These are phyloP conservation scores for Botryosphaeria dothidea DNA, from an alignment of 2,329 filamentous ascomycete genomes.

Conservation along the genomic window DNA sequence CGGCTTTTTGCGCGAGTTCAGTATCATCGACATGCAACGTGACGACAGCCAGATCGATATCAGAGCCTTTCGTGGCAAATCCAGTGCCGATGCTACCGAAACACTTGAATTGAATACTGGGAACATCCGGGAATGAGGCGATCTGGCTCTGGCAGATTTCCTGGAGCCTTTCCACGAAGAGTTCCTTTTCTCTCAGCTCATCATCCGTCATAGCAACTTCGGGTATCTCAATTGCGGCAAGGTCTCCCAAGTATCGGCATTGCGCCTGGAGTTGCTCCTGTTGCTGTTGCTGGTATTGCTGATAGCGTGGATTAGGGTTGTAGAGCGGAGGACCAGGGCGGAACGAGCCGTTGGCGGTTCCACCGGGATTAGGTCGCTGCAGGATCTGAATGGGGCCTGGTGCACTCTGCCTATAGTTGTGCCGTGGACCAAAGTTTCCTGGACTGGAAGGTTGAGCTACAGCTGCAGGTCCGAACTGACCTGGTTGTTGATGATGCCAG, in stretches of 20 bases:
- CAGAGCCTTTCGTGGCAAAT: constrained; percentile 83
- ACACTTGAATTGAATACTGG: constrained; percentile 67
- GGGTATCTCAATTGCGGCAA: constrained; percentile 52
- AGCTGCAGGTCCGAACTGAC: neutral
- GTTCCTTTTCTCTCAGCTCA: constrained; percentile 71
- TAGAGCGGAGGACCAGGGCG: constrained; percentile 4
- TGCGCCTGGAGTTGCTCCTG: constrained; percentile 33
- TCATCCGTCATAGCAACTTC: constrained; percentile 62
- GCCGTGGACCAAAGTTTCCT: neutral
- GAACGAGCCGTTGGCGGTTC: neutral
- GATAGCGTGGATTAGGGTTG: neutral
- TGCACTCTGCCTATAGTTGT: neutral
- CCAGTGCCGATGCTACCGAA: constrained; percentile 84
- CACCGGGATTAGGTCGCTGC: neutral
- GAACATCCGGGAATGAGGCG: constrained; percentile 32
- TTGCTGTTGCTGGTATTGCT: neutral
- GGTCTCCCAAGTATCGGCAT: constrained; percentile 42
- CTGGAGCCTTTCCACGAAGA: constrained; percentile 67
- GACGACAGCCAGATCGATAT: constrained; percentile 84
- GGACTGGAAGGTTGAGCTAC: neutral
- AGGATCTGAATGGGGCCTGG: neutral
- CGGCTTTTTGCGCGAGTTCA: constrained; percentile 6
- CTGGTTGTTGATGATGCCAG: neutral
- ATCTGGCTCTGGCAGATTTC: constrained; percentile 60
- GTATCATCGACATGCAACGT: constrained; percentile 58